Base-by-base conservation (phyloP, 371 early-diverging fungal species). In the Apophysomyces variabilis region DNA sequence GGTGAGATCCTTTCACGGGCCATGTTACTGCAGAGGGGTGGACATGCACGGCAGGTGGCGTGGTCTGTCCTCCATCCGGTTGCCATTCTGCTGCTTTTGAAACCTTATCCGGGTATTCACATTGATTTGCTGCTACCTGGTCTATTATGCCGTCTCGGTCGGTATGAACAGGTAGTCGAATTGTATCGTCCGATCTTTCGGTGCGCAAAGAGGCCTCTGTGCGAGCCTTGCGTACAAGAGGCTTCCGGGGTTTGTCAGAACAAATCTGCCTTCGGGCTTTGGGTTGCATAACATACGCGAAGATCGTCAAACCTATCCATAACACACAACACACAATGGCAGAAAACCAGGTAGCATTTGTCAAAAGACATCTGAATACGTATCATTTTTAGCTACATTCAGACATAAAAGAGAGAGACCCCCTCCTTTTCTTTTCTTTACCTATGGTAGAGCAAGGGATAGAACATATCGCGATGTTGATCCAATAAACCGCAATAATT, bases 371-470 rank as follows among this genome's bases (percentile, higher is more conserved):
- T 9, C 66, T 66, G 32, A 21, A 57, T n/a, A 44, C 14, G 8
- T 18, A 56, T 45, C 39, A 35, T 11, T 47, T 47, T 32, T 32
- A 39, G 13, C 18, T 18, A 47, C 61, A 43, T 14, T 4, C 16
- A 26, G 35, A 26, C 50, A 32, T 7, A 35, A 6, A 1, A 11
- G n/a, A 21, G 1, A 26, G 21, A 16, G 7, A 62, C 39, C 36
- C 36, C 12, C 11, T 14, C 21, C 4, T 9, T n/a, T 9, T 3
- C 9, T 18, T n/a, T 18, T 16, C 5, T 56, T 38, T 71, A 77
- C 81, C 81, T 71, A 44, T 75, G 75, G 57, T 72, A 77, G 9
- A 80, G 60, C 16, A 77, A 9, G 0, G 78, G 81, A 58, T 76
- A 77, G 9, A 67, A 64, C 50, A 50, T 58, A 41, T 77, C 80